Evolutionary conservation across 495 filamentous ascomycete species (phyloP), one percentile per base, ranked within the genome.

Genomic region (Lophiotrema nucula): DNA sequence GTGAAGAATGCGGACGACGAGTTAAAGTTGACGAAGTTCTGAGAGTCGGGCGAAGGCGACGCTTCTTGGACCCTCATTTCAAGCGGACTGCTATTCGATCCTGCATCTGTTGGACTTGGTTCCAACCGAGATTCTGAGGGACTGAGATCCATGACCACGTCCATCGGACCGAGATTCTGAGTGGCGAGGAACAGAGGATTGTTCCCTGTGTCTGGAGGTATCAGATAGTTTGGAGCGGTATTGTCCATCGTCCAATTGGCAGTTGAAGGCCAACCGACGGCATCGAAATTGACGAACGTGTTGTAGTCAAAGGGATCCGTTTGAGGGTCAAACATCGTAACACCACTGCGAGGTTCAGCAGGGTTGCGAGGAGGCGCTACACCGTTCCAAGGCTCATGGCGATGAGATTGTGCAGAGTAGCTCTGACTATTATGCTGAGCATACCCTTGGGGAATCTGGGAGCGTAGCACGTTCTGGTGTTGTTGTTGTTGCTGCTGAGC

Each of bases 371-470:
- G 39, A 21, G 46, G 65, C 16, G 35, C 42, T 50, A 55, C 26
- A 16, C 49, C 24, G 28, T 38, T 60, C 61, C 65, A 67, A 6
- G 64, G 60, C 18, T 65, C 61, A n/a, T 60, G 65, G 15, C 46
- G 60, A 22, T 56, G 11, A 43, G 56, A 45, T 23, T 62, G 58
- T 10, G 12, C 18, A 12, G 47, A 53, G 37, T 49, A 62, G 3
- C 28, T 27, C 5, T 56, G 45, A 19, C 54, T 33, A 35, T 56
- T 47, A 37, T 41, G 53, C 5, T n/a, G n/a, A n/a, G n/a, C n/a
- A n/a, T n/a, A n/a, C n/a, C n/a, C n/a, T n/a, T n/a, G n/a, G n/a
- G n/a, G n/a, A n/a, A n/a, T n/a, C 35, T 39, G 57, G 22, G 42
- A 22, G 19, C 26, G 11, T 5, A 44, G 10, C 22, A 39, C 26